phyloP scores from a whole-genome alignment of 2,329 filamentous ascomycete genomes.

The Aspergillus sp. region DNA sequence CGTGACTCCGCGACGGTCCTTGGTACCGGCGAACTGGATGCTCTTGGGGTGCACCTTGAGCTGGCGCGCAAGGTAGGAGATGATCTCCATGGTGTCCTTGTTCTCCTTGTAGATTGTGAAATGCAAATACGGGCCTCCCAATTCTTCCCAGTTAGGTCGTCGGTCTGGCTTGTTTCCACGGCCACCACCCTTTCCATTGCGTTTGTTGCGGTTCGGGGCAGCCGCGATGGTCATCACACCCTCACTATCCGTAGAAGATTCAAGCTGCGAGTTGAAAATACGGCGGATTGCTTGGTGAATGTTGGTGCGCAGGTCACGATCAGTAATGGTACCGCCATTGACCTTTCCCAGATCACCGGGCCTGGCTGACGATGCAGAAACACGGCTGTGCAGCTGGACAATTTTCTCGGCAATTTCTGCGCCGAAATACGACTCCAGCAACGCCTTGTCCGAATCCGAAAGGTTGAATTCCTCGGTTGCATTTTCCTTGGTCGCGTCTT shows the following conservation, averaged over 20 bases:
- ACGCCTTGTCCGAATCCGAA: slow-evolving; percentile 40
- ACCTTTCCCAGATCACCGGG: slow-evolving; percentile 52
- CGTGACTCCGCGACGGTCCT: slow-evolving; percentile 82
- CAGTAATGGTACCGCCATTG: slow-evolving; percentile 50
- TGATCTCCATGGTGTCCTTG: slow-evolving; percentile 90
- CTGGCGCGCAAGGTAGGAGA: slow-evolving; percentile 69
- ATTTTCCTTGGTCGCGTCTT: slow-evolving; percentile 3
- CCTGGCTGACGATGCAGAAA: slow-evolving; percentile 50
- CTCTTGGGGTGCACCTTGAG: slow-evolving; percentile 65
- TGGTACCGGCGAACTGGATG: slow-evolving; percentile 82
- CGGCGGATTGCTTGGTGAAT: slow-evolving; percentile 67
- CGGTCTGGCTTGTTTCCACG: slow-evolving; percentile 21
- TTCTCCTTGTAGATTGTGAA: slow-evolving; percentile 96
- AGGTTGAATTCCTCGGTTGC: slow-evolving; percentile 25
- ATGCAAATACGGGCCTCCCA: slow-evolving; percentile 77
- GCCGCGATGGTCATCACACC: slow-evolving; percentile 60
- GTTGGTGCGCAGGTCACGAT: slow-evolving; percentile 58
- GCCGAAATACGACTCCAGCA: slow-evolving; percentile 48
- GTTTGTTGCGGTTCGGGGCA: slow-evolving; percentile 29
- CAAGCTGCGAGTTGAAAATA: slow-evolving; percentile 72
- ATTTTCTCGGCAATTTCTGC: slow-evolving; percentile 47
- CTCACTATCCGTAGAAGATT: slow-evolving; percentile 70
- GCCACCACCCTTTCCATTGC: slow-evolving; percentile 26
- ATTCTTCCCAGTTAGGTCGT: slow-evolving; percentile 58
- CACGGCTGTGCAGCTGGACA: slow-evolving; percentile 50